Conservation (phyloP, 2,329 filamentous ascomycete genomes). For the Colletotrichum tropicicola region DNA sequence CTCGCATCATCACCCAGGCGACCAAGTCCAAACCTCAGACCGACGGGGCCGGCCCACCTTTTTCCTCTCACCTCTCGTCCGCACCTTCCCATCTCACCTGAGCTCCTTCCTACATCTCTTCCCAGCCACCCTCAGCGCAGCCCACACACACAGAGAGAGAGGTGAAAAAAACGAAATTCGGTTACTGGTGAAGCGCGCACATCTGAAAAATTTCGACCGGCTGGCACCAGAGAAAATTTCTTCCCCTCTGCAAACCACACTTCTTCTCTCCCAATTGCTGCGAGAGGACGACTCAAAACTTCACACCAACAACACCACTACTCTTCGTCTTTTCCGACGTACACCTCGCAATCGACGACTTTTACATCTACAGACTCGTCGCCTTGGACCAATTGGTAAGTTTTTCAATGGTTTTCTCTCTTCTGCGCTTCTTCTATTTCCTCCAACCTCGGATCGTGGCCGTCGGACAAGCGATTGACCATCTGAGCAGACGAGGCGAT, state of each 20-base stretch:
- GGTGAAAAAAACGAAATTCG: not conserved
- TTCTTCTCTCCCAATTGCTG: not conserved
- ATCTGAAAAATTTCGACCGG: not conserved
- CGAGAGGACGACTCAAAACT: not conserved
- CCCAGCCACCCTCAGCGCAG: conserved; percentile 26
- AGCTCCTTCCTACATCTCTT: not conserved
- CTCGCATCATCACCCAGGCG: too few relatives aligned
- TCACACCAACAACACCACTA: not conserved
- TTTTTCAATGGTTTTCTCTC: not conserved
- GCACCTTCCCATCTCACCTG: conserved; percentile 6
- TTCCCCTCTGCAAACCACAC: not conserved
- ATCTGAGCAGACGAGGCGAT: not conserved
- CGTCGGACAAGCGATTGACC: not conserved
- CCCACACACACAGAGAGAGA: not conserved
- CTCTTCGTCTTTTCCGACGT: not conserved
- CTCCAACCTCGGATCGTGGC: not conserved
- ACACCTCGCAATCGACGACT: not conserved
- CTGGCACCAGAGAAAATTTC: not conserved
- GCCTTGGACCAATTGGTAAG: not conserved
- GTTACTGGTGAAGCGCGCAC: not conserved
- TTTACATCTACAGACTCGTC: not conserved
- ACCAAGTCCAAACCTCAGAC: not conserved
- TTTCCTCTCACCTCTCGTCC: conserved; percentile 3
- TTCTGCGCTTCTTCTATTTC: not conserved
- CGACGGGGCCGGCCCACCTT: not conserved